These are phyloP conservation scores for Vigna radiata DNA, from an alignment of 306 rosid species.

Conservation along the genomic window DNA sequence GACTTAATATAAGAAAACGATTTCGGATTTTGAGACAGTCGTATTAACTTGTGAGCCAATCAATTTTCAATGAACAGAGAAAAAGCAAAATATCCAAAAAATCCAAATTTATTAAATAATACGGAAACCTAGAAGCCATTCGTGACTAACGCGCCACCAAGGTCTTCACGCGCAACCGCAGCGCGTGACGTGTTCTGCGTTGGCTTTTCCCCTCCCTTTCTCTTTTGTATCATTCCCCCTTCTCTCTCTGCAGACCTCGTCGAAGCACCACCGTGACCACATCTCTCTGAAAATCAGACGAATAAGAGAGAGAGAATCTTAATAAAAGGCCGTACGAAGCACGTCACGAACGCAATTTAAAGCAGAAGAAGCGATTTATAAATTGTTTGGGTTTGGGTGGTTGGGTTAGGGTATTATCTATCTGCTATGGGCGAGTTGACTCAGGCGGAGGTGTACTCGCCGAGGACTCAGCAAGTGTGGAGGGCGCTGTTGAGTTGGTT, in stretches of 20 bases:
- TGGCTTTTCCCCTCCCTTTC: neutral
- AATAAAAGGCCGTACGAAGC: slow-evolving; percentile 28
- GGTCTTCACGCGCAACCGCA: slow-evolving; percentile 3
- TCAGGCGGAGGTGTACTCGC: slow-evolving; percentile 81
- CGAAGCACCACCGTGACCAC: slow-evolving; percentile 48
- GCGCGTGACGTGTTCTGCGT: slow-evolving; percentile 32
- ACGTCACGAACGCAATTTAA: slow-evolving; percentile 8
- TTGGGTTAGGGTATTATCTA: neutral
- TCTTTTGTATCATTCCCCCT: neutral
- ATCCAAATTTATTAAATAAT: too few species aligned
- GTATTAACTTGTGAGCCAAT: too few species aligned
- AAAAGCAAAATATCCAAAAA: neutral
- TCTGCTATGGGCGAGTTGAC: slow-evolving; percentile 86
- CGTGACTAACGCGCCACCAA: neutral
- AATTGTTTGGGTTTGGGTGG: neutral
- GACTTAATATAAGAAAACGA: too few species aligned
- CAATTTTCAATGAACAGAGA: neutral
- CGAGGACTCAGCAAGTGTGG: slow-evolving; percentile 75
- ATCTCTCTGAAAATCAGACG: slow-evolving; percentile 49
- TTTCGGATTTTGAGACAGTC: too few species aligned
- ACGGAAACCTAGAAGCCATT: neutral
- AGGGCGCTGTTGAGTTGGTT: slow-evolving; percentile 82
- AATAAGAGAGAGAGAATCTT: slow-evolving; percentile 24
- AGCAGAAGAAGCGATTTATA: neutral
- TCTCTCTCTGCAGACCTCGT: slow-evolving; percentile 52